Base-by-base conservation (phyloP, 805 yeast species). In the Jamesozyma gamospora region DNA sequence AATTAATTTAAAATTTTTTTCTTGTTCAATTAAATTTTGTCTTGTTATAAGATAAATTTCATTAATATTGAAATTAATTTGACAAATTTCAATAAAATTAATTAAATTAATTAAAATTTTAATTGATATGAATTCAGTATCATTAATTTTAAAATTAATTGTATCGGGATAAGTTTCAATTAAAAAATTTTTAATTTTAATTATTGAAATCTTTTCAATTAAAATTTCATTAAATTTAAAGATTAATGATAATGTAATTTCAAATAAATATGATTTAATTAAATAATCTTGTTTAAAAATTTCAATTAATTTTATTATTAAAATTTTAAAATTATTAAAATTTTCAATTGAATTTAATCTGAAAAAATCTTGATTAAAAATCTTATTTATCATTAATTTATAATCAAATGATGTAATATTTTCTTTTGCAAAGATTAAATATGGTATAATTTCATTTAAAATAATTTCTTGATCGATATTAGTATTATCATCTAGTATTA, bases 381-480 rank as follows among this genome's bases (percentile, higher is more conserved):
- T 30, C 1, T 46, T 35, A 3, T 38, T 34, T 30, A 53, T 29
- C 39, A 58, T 55, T 2, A 41, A 9, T 2, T 41, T 34, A 19
- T 42, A 46, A 15, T 39, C 28, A 4, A 35, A 27, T 3, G 33
- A 34, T 15, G 4, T 25, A 12, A 10, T 4, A 36, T 47, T 47
- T 3, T 37, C 24, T 30, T 34, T 28, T 9, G 18, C 21, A 17
- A 28, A 38, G 2, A 4, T 21, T 18, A 55, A 32, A 32, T 49
- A 58, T 3, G 63, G 60, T 10, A 52, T 31, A 8, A 56, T 28
- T 32, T 53, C 59, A 18, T 43, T 21, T 31, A 40, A 19, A 41
- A 36, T 26, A 36, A 43, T n/a, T 39, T 35, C 36, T 37, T 27
- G 10, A 15, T 16, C 27, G 10, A 28, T 6, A 9, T 28, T 5